Percentiles rank a stretch among this genome's conserved stretches.
These are phyloP conservation scores for Aspergillus sp. DNA, from an alignment of 2,329 filamentous ascomycete species.

Conservation along the genomic window DNA sequence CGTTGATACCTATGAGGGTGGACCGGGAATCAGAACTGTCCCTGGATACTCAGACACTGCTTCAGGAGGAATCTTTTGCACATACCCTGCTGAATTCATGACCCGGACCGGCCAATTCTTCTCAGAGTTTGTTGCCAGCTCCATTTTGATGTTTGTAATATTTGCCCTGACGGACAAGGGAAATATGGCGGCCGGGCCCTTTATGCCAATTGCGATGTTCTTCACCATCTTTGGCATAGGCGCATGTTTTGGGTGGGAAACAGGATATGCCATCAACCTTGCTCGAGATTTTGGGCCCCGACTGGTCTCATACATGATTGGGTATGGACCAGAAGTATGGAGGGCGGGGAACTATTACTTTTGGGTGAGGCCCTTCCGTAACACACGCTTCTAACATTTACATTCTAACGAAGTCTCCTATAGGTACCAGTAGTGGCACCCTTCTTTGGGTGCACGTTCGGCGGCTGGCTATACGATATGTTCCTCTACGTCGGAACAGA, in stretches of 20 bases:
- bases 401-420: neutral
- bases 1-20: slow-evolving; percentile 64
- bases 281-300: slow-evolving; percentile 71
- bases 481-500: slow-evolving; percentile 66
- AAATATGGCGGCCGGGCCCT: slow-evolving; percentile 54
- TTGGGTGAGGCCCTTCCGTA: slow-evolving; percentile 53
- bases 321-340: slow-evolving; percentile 69
- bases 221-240: slow-evolving; percentile 74
- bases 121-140: slow-evolving; percentile 67
- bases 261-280: slow-evolving; percentile 72
- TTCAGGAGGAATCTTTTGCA: slow-evolving; percentile 71
- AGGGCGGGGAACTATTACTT: slow-evolving; percentile 69
- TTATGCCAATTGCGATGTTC: slow-evolving; percentile 64
- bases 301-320: slow-evolving; percentile 65
- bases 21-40: slow-evolving; percentile 60
- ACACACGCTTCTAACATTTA: neutral
- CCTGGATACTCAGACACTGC: slow-evolving; percentile 55
- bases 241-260: slow-evolving; percentile 73
- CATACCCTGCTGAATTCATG: slow-evolving; percentile 64
- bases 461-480: slow-evolving; percentile 66
- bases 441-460: slow-evolving; percentile 63
- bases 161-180: slow-evolving; percentile 61
- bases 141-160: slow-evolving; percentile 69
- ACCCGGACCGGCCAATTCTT: slow-evolving; percentile 68
- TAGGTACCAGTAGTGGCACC: slow-evolving; percentile 72